A percentile compares a stretch with the other conserved stretches of the same genome.
phyloP scores from a whole-genome alignment of 257 asterid genomes.

The Solanum pinnatisectum region DNA sequence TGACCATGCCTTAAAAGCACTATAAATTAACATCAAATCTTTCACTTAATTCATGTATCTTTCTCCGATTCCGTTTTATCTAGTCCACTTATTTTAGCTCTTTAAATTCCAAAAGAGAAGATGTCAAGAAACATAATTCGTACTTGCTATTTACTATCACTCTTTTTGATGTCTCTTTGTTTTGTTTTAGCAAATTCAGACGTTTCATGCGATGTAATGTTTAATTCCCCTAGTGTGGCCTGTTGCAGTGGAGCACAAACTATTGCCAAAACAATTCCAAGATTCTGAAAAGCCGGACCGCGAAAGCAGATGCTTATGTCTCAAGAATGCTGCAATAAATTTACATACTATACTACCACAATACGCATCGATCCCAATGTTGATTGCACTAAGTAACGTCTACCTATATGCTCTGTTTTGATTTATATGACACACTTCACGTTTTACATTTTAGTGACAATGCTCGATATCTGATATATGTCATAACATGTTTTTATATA shows the following conservation, averaged over 20 bases:
- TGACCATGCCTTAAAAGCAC: background rate
- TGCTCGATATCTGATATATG: no score
- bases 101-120: no score
- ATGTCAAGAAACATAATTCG: background rate
- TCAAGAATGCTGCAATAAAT: conserved; percentile 10
- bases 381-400: background rate
- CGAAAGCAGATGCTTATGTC: conserved; percentile 17
- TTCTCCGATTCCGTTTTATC: no score
- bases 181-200: background rate
- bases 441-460: no score
- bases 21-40: background rate
- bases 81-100: no score
- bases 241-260: conserved; percentile 17
- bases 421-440: background rate
- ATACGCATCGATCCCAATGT: background rate
- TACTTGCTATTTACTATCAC: no score
- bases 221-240: conserved; percentile 11
- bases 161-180: no score
- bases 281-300: conserved; percentile 9
- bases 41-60: background rate
- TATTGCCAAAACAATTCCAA: conserved; percentile 3
- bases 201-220: conserved; percentile 19
- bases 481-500: no score
- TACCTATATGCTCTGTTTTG: background rate
- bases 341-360: background rate